A percentile compares a stretch with the other conserved stretches of the same genome.
Conservation (phyloP, 1,284 basidiomycete genomes). For the Mycena sp. region DNA sequence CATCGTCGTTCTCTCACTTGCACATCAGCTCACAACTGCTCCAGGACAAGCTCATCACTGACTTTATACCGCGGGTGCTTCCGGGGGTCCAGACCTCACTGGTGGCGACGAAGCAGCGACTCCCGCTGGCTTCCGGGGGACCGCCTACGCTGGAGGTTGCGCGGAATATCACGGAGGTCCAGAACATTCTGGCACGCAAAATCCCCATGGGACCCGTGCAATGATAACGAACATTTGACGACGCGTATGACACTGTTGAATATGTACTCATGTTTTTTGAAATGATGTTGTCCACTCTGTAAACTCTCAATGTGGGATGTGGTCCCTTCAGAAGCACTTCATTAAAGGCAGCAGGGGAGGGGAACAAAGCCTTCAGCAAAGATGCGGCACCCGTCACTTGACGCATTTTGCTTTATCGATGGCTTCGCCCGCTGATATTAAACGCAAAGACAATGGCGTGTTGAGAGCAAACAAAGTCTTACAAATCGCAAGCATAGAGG, state of each 20-base stretch:
- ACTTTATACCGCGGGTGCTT: conserved; percentile 81
- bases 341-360: too few species aligned
- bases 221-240: conserved; percentile 25
- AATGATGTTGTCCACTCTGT: conserved; percentile 9
- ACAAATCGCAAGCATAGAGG: too few species aligned
- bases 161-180: conserved; percentile 75
- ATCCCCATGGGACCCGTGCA: conserved; percentile 41
- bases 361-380: too few species aligned
- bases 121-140: conserved; percentile 77
- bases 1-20: not conserved
- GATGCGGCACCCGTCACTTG: too few species aligned
- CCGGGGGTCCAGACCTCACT: conserved; percentile 79
- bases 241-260: conserved; percentile 1
- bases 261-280: conserved; percentile 23
- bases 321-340: too few species aligned
- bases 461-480: too few species aligned
- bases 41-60: conserved; percentile 81
- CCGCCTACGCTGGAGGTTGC: conserved; percentile 71
- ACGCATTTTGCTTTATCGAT: too few species aligned
- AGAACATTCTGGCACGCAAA: conserved; percentile 77
- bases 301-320: too few species aligned
- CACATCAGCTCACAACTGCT: conserved; percentile 19
- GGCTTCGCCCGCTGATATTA: too few species aligned
- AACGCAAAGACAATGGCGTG: too few species aligned
- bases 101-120: conserved; percentile 79